Evolutionary conservation across 768 basidiomycete genomes (phyloP).

Genomic region (Collybiopsis confluens): DNA sequence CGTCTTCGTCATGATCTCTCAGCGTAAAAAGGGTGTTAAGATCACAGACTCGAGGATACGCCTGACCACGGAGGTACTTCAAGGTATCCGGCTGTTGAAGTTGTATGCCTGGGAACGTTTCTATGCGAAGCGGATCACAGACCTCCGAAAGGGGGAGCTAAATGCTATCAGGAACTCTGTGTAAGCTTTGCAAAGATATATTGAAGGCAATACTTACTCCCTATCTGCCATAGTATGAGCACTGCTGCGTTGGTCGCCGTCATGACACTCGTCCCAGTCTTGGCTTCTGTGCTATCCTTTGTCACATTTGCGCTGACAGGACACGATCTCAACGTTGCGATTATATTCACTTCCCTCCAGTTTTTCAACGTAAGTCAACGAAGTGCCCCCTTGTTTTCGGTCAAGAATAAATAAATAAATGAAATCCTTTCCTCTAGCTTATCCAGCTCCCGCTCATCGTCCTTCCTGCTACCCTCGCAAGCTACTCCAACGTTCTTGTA

Average conservation of each 20-base stretch:
- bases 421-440: constrained; percentile 29
- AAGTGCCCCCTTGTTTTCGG: neutral
- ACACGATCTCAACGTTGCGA: constrained; percentile 35
- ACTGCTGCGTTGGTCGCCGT: constrained; percentile 9
- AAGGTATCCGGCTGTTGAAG: constrained; percentile 44
- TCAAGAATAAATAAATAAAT: too few relatives aligned
- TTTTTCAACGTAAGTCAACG: constrained; percentile 15
- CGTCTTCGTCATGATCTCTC: constrained; percentile 38
- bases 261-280: constrained; percentile 30
- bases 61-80: constrained; percentile 47
- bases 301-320: constrained; percentile 38
- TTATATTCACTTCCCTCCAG: constrained; percentile 42
- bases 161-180: constrained; percentile 14
- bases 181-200: constrained; percentile 14
- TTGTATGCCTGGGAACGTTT: constrained; percentile 39
- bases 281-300: constrained; percentile 29
- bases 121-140: constrained; percentile 20
- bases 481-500: constrained; percentile 44
- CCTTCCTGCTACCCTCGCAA: constrained; percentile 50
- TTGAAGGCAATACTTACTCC: neutral
- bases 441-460: constrained; percentile 56
- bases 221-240: neutral
- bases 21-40: constrained; percentile 40
- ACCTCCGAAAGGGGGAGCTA: constrained; percentile 16
- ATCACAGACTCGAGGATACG: constrained; percentile 52